phyloP scores from a whole-genome alignment of 345 rosid genomes.

The Eucalyptus pumila region DNA sequence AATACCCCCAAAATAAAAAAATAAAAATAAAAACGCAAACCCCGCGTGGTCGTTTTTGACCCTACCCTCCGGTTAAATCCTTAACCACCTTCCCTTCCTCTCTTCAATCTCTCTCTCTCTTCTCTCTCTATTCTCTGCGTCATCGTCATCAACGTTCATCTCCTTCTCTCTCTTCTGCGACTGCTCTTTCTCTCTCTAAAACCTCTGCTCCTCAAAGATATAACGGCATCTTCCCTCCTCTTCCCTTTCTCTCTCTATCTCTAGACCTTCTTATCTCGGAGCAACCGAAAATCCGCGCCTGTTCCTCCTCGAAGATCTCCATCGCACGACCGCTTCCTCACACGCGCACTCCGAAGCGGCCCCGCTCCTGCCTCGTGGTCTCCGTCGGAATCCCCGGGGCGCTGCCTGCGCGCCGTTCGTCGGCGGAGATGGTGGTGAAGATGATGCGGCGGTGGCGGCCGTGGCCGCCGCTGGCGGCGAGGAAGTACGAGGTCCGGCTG shows the following conservation, averaged over 20 bases:
- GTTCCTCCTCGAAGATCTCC: neutral
- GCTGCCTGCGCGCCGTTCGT: neutral
- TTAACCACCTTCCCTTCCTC: neutral
- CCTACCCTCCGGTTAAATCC: neutral
- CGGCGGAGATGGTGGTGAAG: conserved; percentile 64
- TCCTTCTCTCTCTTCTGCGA: neutral
- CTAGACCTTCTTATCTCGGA: neutral
- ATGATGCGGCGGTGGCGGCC: conserved; percentile 99
- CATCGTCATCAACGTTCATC: neutral
- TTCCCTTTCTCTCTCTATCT: neutral
- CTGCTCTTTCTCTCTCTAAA: neutral
- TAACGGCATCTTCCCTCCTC: neutral
- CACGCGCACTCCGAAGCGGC: neutral
- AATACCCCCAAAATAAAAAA: neutral
- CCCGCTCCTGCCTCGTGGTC: neutral
- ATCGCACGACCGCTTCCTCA: neutral
- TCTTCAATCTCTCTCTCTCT: neutral
- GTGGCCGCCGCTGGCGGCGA: conserved; percentile 60
- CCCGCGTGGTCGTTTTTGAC: neutral
- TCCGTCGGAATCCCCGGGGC: neutral
- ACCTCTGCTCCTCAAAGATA: neutral
- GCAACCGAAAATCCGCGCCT: neutral
- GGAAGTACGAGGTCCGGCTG: conserved; percentile 67
- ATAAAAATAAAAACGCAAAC: neutral
- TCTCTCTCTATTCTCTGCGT: neutral